Percentiles rank a stretch among this genome's conserved stretches.
Evolutionary conservation across 352 stramenopile genomes (phyloP).

Genomic region (Globisporangium uncinulatum): DNA sequence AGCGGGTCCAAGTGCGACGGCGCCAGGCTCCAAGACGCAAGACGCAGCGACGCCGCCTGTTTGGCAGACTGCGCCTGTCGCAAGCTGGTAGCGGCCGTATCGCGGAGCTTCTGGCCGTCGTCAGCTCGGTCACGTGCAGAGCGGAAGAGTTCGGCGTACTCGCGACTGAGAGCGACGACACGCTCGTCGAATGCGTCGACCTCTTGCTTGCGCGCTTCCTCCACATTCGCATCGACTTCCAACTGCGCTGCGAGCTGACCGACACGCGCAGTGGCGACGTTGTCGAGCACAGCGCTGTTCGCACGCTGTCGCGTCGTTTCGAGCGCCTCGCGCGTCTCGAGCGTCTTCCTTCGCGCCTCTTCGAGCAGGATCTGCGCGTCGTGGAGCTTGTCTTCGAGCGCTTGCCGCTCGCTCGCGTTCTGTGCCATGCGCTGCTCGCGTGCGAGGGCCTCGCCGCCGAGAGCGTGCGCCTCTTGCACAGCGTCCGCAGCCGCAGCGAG

Average conservation of each 20-base stretch:
- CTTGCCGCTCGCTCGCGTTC: constrained; percentile 17
- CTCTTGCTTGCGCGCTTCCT: constrained; percentile 36
- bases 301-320: constrained; percentile 27
- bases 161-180: constrained; percentile 14
- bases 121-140: constrained; percentile 23
- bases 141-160: constrained; percentile 25
- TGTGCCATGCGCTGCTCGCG: constrained; percentile 29
- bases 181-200: constrained; percentile 22
- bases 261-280: constrained; percentile 17
- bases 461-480: constrained; percentile 27
- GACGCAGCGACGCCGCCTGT: constrained; percentile 31
- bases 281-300: constrained; percentile 18
- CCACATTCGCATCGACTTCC: constrained; percentile 39
- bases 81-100: constrained; percentile 36
- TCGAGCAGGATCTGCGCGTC: constrained; percentile 19
- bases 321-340: constrained; percentile 24
- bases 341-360: constrained; percentile 20
- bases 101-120: constrained; percentile 34
- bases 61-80: constrained; percentile 59
- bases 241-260: constrained; percentile 48
- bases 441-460: constrained; percentile 22
- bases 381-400: constrained; percentile 27
- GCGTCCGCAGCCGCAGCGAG: constrained; percentile 43
- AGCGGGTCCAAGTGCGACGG: constrained; percentile 63
- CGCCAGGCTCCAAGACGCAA: constrained; percentile 56